phyloP scores from a whole-genome alignment of 2,329 filamentous ascomycete genomes.

The Colletotrichum spaethianum region DNA sequence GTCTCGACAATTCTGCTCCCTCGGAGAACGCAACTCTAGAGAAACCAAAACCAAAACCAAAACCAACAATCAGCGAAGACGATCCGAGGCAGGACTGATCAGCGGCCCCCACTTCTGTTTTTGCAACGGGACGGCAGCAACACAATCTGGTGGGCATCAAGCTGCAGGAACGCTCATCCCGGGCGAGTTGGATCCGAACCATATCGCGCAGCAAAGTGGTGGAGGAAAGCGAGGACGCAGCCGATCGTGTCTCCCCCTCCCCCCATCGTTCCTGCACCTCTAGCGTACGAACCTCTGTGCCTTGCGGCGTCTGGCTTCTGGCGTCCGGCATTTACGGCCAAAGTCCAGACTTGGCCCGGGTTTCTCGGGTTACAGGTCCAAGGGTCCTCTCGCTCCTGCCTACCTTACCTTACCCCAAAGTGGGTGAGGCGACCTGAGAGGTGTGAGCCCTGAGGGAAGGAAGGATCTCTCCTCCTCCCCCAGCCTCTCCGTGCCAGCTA shows the following conservation, averaged over 20 bases:
- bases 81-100: background rate
- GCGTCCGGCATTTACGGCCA: background rate
- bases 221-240: conserved; percentile 4
- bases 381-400: background rate
- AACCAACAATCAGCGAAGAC: background rate
- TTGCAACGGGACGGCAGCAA: background rate
- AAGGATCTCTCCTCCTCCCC: conserved; percentile 3
- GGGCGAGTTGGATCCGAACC: conserved; percentile 11
- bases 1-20: background rate
- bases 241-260: background rate
- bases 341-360: background rate
- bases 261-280: conserved; percentile 3
- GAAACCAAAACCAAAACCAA: background rate
- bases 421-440: background rate
- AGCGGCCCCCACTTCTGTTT: background rate
- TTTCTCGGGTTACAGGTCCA: background rate
- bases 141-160: background rate
- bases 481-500: conserved; percentile 7
- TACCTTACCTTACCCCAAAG: background rate
- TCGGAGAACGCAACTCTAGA: background rate
- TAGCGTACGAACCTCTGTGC: background rate
- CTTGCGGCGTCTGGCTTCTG: background rate
- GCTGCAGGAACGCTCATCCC: conserved; percentile 14
- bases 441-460: background rate
- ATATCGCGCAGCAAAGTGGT: background rate